A percentile compares a stretch with the other conserved stretches of the same genome.
Conservation (phyloP, 495 filamentous ascomycete species). For the Cercophora samala region DNA sequence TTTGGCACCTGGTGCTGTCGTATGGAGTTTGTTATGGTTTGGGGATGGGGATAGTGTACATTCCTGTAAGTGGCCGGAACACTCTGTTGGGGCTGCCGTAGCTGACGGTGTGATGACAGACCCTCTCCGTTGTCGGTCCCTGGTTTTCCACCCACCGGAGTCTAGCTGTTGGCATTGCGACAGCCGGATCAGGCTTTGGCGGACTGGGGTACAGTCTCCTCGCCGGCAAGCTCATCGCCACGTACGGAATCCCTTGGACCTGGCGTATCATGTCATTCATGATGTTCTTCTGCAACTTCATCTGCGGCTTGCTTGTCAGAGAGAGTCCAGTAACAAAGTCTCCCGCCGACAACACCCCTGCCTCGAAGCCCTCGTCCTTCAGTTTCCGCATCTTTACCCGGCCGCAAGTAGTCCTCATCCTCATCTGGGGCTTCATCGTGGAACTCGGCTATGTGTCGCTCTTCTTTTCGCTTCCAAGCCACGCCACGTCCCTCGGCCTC, state of each 20-base stretch:
- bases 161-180: conserved; percentile 64
- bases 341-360: conserved; percentile 34
- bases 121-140: conserved; percentile 62
- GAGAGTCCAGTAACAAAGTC: conserved; percentile 45
- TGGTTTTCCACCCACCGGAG: conserved; percentile 65
- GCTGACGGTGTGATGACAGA: not conserved
- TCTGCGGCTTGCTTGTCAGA: conserved; percentile 54
- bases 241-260: conserved; percentile 52
- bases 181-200: conserved; percentile 63
- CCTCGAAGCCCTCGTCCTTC: conserved; percentile 36
- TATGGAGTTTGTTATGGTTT: conserved; percentile 69
- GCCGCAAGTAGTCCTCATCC: conserved; percentile 41
- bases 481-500: conserved; percentile 58
- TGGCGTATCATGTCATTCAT: conserved; percentile 58
- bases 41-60: conserved; percentile 72
- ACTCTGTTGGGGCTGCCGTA: not conserved
- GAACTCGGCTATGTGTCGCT: conserved; percentile 67
- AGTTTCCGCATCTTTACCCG: not conserved
- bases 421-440: conserved; percentile 63
- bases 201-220: conserved; percentile 56
- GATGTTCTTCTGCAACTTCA: conserved; percentile 47
- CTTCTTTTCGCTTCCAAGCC: conserved; percentile 62
- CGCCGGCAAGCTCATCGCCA: conserved; percentile 53
- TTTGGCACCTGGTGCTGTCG: conserved; percentile 67
- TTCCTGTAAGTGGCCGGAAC: conserved; percentile 32